Evolutionary conservation across 768 basidiomycete species (phyloP), one percentile per base, ranked within the genome.

Genomic region (Hydnomerulius pinastri): DNA sequence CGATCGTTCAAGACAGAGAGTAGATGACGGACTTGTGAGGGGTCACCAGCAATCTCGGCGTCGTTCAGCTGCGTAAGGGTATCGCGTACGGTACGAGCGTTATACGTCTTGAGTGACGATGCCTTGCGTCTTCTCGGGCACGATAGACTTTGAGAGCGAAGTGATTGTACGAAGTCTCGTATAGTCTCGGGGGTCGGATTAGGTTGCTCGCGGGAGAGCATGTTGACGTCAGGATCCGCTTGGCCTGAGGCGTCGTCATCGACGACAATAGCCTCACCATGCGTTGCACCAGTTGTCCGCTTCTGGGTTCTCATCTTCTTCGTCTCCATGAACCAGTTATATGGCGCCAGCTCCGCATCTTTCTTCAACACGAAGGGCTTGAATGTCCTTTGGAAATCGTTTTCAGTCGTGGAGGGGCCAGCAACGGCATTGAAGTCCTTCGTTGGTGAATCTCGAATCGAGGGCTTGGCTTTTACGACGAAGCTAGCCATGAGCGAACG

Each of bases 301-400:
- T 51, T 48, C 50, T 17, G 57, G 60, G 48, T 58, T 55, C 36
- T 55, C 51, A 65, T 70, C 30, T 69, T 56, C 27, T 58, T 48
- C 23, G 39, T 25, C 20, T 67, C 67, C 48, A 69, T 59, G 68
- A 90, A 92, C 75, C 81, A 82, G 58, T 93, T 94, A 32, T 76
- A 60, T 0, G 88, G 87, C 3, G 92, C 91, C 15, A 94, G 59
- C 23, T 76, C 73, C 5, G 81, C 79, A 53, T 82, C 89, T 61
- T 87, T 92, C 73, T 88, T 91, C 51, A 89, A 57, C 4, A 81
- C 74, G 64, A 92, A 96, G 1, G 91, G 85, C 58, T 81, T 85
- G 74, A 97, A 97, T 1, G 76, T 74, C 58, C 73, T 80, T 46
- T 86, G 78, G 58, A 91, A 96, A 39, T 93, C 87, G 13, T 80